Evolutionary conservation across 805 yeast genomes (phyloP), one percentile per base, ranked within the genome.

Genomic region (Suhomyces vadensis): DNA sequence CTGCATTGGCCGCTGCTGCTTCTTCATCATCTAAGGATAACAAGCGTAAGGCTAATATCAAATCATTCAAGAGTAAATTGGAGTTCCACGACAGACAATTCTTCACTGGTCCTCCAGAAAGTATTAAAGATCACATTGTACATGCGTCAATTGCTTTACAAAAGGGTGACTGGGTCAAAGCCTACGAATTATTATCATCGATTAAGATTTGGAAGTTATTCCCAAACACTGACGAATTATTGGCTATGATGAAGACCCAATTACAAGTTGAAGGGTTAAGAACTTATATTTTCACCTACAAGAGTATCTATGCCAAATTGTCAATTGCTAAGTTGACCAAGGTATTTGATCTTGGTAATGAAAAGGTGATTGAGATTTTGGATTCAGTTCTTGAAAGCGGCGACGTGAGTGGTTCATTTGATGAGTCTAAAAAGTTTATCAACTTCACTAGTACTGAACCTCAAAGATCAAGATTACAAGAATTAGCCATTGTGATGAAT

Each of bases 71-170:
- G 69, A 83, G 95, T 63, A 81, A 87, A 65, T 78, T 94, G 54
- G 98, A 94, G 64, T 87, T 85, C 73, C 90, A 87, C 61, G 97
- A 91, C 63, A 85, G 92, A 69, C 96, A 91, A 67, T 85, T 85
- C 46, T 94, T 92, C 77, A 88, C 89, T 51, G 99, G 98, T 35
- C 99, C 99, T 38, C 96, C 98, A 43, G 99, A 94, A 71, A 88
- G 91, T 65, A 87, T 95, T 37, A 85, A 95, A 60, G 99, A 94
- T 66, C 87, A 81, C 68, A 84, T 94, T 56, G 83, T 92, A 77
- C 87, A 87, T 65, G 96, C 97, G 39, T 95, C 97, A 33, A 83
- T 83, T 68, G 81, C 88, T 24, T 80, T 94, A 66, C 87, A 87
- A 63, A 79, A 78, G 56, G 97, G 97, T 54, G 88, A 92, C 61